Conservation (phyloP, 2,329 filamentous ascomycete genomes). For the Penicillium expansum region DNA sequence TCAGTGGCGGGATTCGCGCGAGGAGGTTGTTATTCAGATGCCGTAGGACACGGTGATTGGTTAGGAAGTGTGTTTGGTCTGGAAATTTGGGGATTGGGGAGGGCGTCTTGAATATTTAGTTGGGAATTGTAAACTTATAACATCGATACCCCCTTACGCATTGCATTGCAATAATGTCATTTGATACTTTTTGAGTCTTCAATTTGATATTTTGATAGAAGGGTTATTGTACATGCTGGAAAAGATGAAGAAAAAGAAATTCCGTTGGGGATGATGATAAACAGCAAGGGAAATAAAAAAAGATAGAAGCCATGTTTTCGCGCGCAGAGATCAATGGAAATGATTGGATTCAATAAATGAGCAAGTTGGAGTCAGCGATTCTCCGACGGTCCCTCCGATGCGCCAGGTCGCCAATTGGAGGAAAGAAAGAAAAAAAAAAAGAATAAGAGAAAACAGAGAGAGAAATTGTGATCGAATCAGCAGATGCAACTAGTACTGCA, state of each 20-base stretch:
- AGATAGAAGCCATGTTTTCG: slow-evolving; percentile 1
- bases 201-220: slow-evolving; percentile 10
- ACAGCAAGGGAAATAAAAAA: neutral
- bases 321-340: slow-evolving; percentile 1
- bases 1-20: slow-evolving; percentile 66
- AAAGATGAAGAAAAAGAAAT: slow-evolving; percentile 1
- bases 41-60: slow-evolving; percentile 15
- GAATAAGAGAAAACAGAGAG: neutral
- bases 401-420: slow-evolving; percentile 15
- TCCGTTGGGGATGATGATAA: neutral
- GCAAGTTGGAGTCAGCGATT: slow-evolving; percentile 9
- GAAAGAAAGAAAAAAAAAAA: neutral
- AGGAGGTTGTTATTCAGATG: slow-evolving; percentile 56
- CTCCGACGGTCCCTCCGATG: slow-evolving; percentile 15
- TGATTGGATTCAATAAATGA: slow-evolving; percentile 7
- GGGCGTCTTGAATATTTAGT: neutral
- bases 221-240: slow-evolving; percentile 21
- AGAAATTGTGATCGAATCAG: neutral
- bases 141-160: neutral
- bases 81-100: too few relatives aligned
- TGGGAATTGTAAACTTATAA: neutral
- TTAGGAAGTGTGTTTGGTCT: neutral
- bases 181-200: slow-evolving; percentile 3
- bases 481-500: slow-evolving; percentile 69
- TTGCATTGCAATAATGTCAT: neutral